Evolutionary conservation across 2,329 filamentous ascomycete genomes (phyloP).

Genomic region (Cercospora zeina): DNA sequence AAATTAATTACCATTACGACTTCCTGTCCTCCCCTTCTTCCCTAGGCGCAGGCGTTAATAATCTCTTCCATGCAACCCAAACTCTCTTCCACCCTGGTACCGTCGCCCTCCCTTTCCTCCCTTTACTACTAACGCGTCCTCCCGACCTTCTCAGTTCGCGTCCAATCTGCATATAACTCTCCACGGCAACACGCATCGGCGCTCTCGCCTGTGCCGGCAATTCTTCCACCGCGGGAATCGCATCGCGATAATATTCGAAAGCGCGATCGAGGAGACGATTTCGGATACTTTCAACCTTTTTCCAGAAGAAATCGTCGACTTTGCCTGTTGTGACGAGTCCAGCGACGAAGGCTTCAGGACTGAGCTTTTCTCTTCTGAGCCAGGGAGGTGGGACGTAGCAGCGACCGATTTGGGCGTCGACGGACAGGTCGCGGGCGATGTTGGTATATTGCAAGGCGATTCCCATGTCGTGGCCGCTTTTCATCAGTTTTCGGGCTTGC

Average conservation of each 20-base stretch:
- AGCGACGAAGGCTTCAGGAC: slow-evolving; percentile 56
- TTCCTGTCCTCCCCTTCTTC: slow-evolving; percentile 9
- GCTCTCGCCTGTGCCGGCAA: slow-evolving; percentile 62
- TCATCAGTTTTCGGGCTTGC: slow-evolving; percentile 50
- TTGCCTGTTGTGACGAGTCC: slow-evolving; percentile 30
- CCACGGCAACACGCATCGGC: slow-evolving; percentile 67
- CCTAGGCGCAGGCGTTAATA: slow-evolving; percentile 41
- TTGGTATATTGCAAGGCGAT: slow-evolving; percentile 76
- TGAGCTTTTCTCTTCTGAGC: slow-evolving; percentile 60
- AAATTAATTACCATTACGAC: no score
- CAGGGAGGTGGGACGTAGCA: slow-evolving; percentile 69
- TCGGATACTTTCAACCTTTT: slow-evolving; percentile 54
- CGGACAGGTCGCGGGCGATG: slow-evolving; percentile 70
- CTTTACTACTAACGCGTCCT: no score
- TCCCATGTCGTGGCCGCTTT: slow-evolving; percentile 66
- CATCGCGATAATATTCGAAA: slow-evolving; percentile 60
- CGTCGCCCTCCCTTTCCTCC: slow-evolving; percentile 49
- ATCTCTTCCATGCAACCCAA: slow-evolving; percentile 59
- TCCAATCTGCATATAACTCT: slow-evolving; percentile 76
- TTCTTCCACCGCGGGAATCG: slow-evolving; percentile 59
- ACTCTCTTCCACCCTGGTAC: slow-evolving; percentile 54
- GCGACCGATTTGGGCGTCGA: slow-evolving; percentile 64
- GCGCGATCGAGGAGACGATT: slow-evolving; percentile 59
- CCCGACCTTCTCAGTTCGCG: slow-evolving; percentile 56
- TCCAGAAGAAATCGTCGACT: slow-evolving; percentile 47